These are phyloP conservation scores for Marvania coccoides DNA, from an alignment of 139 green algal species.

Conservation along the genomic window DNA sequence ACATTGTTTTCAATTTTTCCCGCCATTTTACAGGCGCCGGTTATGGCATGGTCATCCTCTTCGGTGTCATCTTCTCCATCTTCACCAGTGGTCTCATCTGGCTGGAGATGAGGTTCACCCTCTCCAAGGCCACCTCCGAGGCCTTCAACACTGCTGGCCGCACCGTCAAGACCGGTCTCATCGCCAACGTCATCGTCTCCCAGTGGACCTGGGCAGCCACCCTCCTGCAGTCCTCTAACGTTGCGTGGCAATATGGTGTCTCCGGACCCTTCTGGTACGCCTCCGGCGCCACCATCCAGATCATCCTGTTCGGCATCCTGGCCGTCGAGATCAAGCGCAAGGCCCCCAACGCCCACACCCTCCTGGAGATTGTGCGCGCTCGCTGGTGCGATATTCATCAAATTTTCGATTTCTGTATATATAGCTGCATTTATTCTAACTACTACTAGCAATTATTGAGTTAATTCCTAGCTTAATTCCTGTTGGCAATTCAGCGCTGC, in stretches of 20 bases:
- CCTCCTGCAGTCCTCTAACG: conserved; percentile 48
- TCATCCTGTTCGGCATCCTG: conserved; percentile 89
- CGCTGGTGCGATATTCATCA: too few species aligned
- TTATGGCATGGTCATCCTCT: conserved; percentile 15
- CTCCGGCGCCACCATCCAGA: conserved; percentile 82
- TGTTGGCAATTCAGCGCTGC: too few species aligned
- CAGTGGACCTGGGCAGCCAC: conserved; percentile 55
- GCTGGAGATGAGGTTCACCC: conserved; percentile 8
- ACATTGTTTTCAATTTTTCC: too few species aligned
- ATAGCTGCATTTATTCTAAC: too few species aligned
- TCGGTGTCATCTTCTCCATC: conserved; percentile 15
- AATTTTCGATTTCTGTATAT: too few species aligned
- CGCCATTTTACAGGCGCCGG: neutral
- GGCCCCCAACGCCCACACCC: conserved; percentile 81
- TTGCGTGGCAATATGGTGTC: conserved; percentile 46
- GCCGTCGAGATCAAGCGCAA: conserved; percentile 95
- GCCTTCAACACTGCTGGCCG: conserved; percentile 44
- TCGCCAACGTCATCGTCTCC: conserved; percentile 33
- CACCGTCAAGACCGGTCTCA: conserved; percentile 37
- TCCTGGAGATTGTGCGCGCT: conserved; percentile 78
- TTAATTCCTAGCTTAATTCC: too few species aligned
- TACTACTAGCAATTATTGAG: too few species aligned
- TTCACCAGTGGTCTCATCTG: conserved; percentile 15
- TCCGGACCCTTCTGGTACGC: conserved; percentile 71
- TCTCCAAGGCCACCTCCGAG: conserved; percentile 28